These are phyloP conservation scores for Quercus agrifolia DNA, from an alignment of 306 rosid genomes.

Conservation along the genomic window DNA sequence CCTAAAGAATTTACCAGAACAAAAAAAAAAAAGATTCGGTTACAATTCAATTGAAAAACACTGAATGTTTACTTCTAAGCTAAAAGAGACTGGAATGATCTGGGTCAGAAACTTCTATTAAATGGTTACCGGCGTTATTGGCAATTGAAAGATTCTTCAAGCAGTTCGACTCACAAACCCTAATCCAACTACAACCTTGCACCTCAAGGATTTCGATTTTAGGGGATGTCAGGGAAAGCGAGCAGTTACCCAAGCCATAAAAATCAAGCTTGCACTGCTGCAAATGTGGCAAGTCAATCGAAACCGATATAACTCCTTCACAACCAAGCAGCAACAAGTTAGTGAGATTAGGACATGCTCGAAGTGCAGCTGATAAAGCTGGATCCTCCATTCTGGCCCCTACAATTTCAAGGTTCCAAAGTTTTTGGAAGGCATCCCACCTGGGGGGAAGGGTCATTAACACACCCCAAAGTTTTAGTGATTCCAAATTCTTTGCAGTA, in stretches of 20 bases:
- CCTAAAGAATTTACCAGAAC: constrained; percentile 45
- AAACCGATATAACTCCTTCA: constrained; percentile 67
- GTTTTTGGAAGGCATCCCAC: constrained; percentile 69
- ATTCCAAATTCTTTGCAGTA: constrained; percentile 61
- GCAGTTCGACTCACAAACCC: constrained; percentile 54
- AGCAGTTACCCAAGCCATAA: constrained; percentile 74
- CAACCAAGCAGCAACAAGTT: constrained; percentile 78
- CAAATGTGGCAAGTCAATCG: constrained; percentile 60
- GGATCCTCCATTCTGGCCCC: constrained; percentile 77
- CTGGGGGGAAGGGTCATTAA: constrained; percentile 63
- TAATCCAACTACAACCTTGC: constrained; percentile 96
- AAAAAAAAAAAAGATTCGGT: neutral
- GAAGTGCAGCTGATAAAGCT: constrained; percentile 48
- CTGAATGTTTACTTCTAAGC: neutral
- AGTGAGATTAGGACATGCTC: constrained; percentile 59
- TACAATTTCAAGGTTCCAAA: constrained; percentile 76
- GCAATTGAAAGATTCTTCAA: constrained; percentile 72
- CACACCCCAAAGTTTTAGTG: constrained; percentile 90
- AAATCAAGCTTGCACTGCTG: constrained; percentile 86
- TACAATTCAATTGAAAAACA: neutral
- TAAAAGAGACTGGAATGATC: neutral
- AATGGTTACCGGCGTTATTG: constrained; percentile 62
- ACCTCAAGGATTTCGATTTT: constrained; percentile 77
- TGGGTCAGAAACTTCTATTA: neutral
- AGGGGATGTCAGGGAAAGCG: constrained; percentile 59